A percentile compares a stretch with the other conserved stretches of the same genome.
Conservation (phyloP, 192 early-diverging fungal species). For the Backusella morwellensis region DNA sequence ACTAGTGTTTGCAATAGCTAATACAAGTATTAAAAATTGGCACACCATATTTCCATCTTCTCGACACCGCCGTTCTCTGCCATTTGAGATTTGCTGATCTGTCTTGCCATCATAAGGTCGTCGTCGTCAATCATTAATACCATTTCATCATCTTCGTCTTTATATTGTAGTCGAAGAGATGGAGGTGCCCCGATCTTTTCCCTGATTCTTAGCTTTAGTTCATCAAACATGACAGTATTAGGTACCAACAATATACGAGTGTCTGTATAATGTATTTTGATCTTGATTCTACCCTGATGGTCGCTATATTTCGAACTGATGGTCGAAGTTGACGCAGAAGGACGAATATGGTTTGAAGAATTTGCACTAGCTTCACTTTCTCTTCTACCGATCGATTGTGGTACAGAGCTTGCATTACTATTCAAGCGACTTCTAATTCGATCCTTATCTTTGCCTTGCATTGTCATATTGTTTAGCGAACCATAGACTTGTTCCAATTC, state of each 20-base stretch:
- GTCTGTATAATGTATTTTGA: constrained; percentile 69
- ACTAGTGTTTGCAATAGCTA: background rate
- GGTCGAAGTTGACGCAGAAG: constrained; percentile 16
- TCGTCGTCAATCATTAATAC: constrained; percentile 89
- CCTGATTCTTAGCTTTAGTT: constrained; percentile 50
- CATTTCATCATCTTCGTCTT: constrained; percentile 83
- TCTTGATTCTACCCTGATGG: constrained; percentile 38
- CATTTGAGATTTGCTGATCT: constrained; percentile 48
- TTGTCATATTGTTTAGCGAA: constrained; percentile 4
- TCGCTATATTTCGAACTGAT: background rate
- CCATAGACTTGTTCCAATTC: constrained; percentile 20
- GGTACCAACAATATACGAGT: constrained; percentile 63
- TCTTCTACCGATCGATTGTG: background rate
- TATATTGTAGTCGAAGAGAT: constrained; percentile 69
- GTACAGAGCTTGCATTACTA: constrained; percentile 2
- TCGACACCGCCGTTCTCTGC: constrained; percentile 42
- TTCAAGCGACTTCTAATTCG: constrained; percentile 16
- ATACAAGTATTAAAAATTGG: background rate
- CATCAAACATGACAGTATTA: constrained; percentile 42
- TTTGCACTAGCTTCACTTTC: constrained; percentile 1
- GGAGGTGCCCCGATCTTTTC: constrained; percentile 55
- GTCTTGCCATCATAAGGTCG: constrained; percentile 75
- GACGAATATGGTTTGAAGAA: background rate
- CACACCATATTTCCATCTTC: constrained; percentile 60
- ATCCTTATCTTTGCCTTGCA: constrained; percentile 11